phyloP scores from a whole-genome alignment of 495 filamentous ascomycete genomes.

The Paragyromitra xinjiangensis region DNA sequence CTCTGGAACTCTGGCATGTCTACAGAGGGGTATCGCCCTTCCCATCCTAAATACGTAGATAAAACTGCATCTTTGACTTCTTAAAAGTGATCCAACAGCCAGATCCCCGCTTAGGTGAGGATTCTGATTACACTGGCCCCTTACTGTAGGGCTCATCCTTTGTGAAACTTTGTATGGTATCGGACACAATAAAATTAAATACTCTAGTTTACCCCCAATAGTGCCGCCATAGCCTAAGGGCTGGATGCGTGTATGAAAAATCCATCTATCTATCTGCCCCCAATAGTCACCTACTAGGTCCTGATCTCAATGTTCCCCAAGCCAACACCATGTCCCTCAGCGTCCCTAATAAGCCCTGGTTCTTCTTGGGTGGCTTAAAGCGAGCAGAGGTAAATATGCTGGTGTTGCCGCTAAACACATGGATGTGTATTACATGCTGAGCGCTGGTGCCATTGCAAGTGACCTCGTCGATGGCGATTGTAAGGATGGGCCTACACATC shows the following conservation, averaged over 20 bases:
- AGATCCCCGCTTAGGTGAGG: constrained; percentile 63
- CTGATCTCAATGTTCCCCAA: constrained; percentile 97
- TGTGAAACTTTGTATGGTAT: constrained; percentile 69
- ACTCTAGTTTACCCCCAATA: constrained; percentile 53
- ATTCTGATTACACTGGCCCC: constrained; percentile 65
- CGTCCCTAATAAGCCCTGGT: constrained; percentile 87
- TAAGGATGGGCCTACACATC: constrained; percentile 76
- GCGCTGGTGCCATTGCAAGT: constrained; percentile 91
- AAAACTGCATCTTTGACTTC: background rate
- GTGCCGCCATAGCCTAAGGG: constrained; percentile 45
- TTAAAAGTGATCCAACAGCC: background rate
- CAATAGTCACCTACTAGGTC: constrained; percentile 76
- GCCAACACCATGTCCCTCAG: constrained; percentile 92
- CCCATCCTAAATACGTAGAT: too few species aligned
- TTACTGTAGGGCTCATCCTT: constrained; percentile 79
- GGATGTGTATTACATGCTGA: constrained; percentile 95
- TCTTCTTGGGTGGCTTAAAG: constrained; percentile 95
- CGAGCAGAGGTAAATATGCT: constrained; percentile 99
- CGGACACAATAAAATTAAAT: constrained; percentile 77
- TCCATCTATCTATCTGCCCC: constrained; percentile 78
- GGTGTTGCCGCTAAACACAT: constrained; percentile 99
- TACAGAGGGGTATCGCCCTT: too few species aligned
- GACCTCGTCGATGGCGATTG: constrained; percentile 91
- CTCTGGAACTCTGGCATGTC: too few species aligned
- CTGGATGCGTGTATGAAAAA: too few species aligned